Conservation (phyloP, 1,284 basidiomycete genomes). For the Cutaneotrichosporon curvatum region DNA sequence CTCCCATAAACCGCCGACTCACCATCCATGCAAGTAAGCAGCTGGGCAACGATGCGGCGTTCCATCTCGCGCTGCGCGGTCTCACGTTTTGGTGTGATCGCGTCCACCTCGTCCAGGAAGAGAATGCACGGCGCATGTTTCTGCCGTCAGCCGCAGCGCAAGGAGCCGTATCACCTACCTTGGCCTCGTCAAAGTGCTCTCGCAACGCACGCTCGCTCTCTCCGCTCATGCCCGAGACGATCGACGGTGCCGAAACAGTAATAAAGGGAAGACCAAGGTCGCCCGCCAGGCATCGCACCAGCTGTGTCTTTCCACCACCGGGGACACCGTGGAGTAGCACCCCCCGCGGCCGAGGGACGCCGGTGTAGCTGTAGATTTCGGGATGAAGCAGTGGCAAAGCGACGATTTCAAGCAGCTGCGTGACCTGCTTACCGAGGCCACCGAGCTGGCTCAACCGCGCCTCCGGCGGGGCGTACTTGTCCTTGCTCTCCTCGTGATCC, state of each 20-base stretch:
- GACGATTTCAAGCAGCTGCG: slow-evolving; percentile 90
- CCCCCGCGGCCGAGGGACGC: slow-evolving; percentile 87
- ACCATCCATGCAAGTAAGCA: slow-evolving; percentile 77
- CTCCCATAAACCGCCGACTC: slow-evolving; percentile 59
- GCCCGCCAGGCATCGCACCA: slow-evolving; percentile 88
- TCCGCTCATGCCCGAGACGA: slow-evolving; percentile 95
- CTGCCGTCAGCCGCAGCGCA: slow-evolving; percentile 45
- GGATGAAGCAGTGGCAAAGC: slow-evolving; percentile 92
- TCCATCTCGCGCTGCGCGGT: slow-evolving; percentile 98
- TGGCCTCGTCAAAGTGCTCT: slow-evolving; percentile 94
- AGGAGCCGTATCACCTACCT: slow-evolving; percentile 50
- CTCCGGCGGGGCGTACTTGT: slow-evolving; percentile 43
- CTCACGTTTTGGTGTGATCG: slow-evolving; percentile 94
- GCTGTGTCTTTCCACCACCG: slow-evolving; percentile 89
- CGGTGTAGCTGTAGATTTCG: slow-evolving; percentile 88
- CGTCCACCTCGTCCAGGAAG: slow-evolving; percentile 97
- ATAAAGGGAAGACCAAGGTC: slow-evolving; percentile 90
- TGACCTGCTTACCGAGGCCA: slow-evolving; percentile 75
- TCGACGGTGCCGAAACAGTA: slow-evolving; percentile 83
- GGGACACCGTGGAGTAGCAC: slow-evolving; percentile 92
- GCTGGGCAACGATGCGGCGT: slow-evolving; percentile 89
- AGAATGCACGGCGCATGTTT: slow-evolving; percentile 79
- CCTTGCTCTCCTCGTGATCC: slow-evolving; percentile 6
- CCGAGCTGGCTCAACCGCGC: slow-evolving; percentile 71
- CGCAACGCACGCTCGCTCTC: slow-evolving; percentile 93